These are phyloP conservation scores for Solanum chilense DNA, from an alignment of 257 asterid species.

Conservation along the genomic window DNA sequence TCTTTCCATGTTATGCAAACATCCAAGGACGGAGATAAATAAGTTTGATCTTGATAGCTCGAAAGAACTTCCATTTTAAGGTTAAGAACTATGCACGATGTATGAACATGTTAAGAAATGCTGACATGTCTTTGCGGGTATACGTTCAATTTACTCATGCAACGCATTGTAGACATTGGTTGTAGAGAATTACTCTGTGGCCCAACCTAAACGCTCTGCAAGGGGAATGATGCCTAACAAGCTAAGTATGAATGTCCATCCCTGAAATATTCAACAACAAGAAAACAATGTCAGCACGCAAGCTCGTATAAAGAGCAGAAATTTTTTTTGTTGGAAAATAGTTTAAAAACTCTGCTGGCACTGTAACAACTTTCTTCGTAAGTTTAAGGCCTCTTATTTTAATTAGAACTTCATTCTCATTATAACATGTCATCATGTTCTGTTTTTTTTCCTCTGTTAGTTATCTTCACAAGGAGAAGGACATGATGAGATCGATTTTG, in stretches of 20 bases:
- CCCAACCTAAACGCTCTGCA: conserved; percentile 85
- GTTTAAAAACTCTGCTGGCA: conserved; percentile 10
- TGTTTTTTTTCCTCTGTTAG: not conserved
- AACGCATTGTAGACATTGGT: not conserved
- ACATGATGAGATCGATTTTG: conserved; percentile 1
- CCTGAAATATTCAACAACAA: conserved; percentile 22
- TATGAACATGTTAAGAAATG: not conserved
- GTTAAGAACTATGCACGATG: not conserved
- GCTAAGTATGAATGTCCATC: conserved; percentile 60
- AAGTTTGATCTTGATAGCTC: not conserved
- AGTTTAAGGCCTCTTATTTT: not conserved
- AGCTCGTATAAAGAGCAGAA: not conserved
- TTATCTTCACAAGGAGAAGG: not conserved
- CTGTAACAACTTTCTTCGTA: not conserved
- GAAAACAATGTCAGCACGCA: not conserved
- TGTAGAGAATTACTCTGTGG: conserved; percentile 56
- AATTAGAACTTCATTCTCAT: not conserved
- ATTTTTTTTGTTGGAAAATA: too few species aligned
- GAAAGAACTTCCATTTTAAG: not conserved
- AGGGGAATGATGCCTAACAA: conserved; percentile 62
- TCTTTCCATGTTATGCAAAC: not conserved
- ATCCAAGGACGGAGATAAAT: not conserved
- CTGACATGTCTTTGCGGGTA: not conserved
- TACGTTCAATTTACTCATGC: not conserved
- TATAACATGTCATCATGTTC: not conserved